Evolutionary conservation across 345 rosid species (phyloP).

Genomic region (Camelina laxa): DNA sequence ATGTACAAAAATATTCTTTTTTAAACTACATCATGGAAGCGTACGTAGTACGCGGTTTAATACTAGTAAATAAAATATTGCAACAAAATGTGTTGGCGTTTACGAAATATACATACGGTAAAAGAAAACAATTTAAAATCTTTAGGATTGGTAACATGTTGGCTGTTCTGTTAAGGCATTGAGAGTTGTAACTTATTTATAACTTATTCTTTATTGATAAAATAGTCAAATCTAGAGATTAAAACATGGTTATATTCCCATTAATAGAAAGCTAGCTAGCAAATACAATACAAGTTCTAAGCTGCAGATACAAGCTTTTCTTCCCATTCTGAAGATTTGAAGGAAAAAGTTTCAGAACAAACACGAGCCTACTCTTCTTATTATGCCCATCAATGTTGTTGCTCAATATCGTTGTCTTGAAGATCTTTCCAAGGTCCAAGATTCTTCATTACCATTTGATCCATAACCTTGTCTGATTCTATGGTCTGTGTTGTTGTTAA

Average conservation of each 20-base stretch:
- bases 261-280: background rate
- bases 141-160: background rate
- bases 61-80: background rate
- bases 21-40: too few species aligned
- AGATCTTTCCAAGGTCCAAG: slow-evolving; percentile 31
- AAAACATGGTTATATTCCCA: background rate
- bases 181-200: too few species aligned
- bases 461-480: slow-evolving; percentile 27
- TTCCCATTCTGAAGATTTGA: slow-evolving; percentile 1
- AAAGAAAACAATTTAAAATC: background rate
- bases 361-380: slow-evolving; percentile 10
- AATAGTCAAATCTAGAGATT: background rate
- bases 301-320: background rate
- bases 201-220: too few species aligned
- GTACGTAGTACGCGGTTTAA: too few species aligned
- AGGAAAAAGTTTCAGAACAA: slow-evolving; percentile 8
- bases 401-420: slow-evolving; percentile 13
- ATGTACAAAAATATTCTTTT: too few species aligned
- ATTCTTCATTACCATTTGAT: slow-evolving; percentile 24
- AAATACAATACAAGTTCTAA: slow-evolving; percentile 28
- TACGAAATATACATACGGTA: too few species aligned
- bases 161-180: too few species aligned
- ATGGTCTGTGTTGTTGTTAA: slow-evolving; percentile 12
- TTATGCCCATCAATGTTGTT: background rate
- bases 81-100: background rate